Evolutionary conservation across 148 eudicot genomes (phyloP).

Genomic region (Rhododendron molle): DNA sequence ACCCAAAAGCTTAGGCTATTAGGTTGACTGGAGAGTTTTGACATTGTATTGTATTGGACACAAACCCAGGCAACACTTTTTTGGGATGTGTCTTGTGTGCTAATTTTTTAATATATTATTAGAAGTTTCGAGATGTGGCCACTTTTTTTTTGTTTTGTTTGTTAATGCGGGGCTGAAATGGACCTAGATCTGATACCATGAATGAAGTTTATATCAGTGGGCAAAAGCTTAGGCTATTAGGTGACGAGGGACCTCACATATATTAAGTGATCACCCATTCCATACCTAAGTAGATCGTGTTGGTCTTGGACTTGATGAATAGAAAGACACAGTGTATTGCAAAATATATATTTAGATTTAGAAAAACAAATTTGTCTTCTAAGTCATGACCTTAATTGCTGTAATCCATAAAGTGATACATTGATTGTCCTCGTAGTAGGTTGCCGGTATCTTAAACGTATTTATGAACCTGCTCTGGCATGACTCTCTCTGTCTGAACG

Average conservation of each 20-base stretch:
- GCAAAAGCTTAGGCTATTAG: neutral
- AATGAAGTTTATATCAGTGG: neutral
- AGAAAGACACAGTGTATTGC: neutral
- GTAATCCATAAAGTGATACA: neutral
- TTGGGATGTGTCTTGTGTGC: neutral
- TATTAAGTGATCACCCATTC: neutral
- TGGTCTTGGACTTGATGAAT: neutral
- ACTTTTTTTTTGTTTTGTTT: neutral
- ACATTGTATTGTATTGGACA: neutral
- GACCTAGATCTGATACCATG: neutral
- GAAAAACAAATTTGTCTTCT: neutral
- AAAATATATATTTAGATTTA: neutral
- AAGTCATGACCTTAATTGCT: neutral
- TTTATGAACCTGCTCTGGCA: neutral
- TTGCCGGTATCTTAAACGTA: neutral
- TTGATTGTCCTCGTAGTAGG: neutral
- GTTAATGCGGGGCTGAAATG: neutral
- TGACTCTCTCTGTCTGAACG: neutral
- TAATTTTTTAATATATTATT: neutral
- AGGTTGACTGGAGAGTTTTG: neutral
- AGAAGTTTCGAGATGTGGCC: neutral
- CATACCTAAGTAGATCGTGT: neutral
- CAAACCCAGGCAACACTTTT: neutral
- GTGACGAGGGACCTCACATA: neutral
- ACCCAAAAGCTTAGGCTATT: neutral